Evolutionary conservation across 768 basidiomycete genomes (phyloP).

Genomic region (Serendipita sp.): DNA sequence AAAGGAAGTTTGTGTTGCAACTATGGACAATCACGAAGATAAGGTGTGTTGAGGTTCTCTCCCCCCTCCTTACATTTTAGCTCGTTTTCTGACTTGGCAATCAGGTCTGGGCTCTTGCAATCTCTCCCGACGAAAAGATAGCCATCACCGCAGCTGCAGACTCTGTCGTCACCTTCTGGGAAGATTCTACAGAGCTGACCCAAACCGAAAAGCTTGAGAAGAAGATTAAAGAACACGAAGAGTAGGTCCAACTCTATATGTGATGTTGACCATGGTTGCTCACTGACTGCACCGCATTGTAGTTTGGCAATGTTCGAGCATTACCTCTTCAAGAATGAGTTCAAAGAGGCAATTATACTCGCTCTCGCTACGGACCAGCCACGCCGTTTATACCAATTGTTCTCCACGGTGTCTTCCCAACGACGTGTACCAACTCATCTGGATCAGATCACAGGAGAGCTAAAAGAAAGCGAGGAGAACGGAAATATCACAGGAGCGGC

Average conservation of each 20-base stretch:
- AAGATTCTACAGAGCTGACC: conserved; percentile 63
- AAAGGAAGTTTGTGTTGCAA: conserved; percentile 73
- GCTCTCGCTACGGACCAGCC: conserved; percentile 91
- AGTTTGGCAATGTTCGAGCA: background rate
- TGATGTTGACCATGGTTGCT: too few relatives aligned
- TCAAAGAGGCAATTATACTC: conserved; percentile 77
- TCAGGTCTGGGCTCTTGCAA: conserved; percentile 91
- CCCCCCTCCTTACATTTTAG: background rate
- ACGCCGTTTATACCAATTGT: conserved; percentile 65
- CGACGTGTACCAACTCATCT: background rate
- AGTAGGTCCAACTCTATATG: conserved; percentile 70
- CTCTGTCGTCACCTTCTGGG: conserved; percentile 91
- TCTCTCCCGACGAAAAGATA: conserved; percentile 64
- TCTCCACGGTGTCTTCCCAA: conserved; percentile 41
- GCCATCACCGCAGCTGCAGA: conserved; percentile 94
- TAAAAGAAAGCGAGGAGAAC: background rate
- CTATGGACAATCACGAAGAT: conserved; percentile 94
- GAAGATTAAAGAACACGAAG: conserved; percentile 54
- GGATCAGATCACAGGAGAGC: conserved; percentile 1
- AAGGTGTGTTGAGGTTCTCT: conserved; percentile 74
- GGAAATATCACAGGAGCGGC: conserved; percentile 46
- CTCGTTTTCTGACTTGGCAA: background rate
- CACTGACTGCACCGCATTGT: background rate
- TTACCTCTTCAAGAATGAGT: conserved; percentile 42
- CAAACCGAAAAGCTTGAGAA: conserved; percentile 46